Evolutionary conservation across 129 eudicot species (phyloP).

Genomic region (Chrysanthemum lavandulifolium): DNA sequence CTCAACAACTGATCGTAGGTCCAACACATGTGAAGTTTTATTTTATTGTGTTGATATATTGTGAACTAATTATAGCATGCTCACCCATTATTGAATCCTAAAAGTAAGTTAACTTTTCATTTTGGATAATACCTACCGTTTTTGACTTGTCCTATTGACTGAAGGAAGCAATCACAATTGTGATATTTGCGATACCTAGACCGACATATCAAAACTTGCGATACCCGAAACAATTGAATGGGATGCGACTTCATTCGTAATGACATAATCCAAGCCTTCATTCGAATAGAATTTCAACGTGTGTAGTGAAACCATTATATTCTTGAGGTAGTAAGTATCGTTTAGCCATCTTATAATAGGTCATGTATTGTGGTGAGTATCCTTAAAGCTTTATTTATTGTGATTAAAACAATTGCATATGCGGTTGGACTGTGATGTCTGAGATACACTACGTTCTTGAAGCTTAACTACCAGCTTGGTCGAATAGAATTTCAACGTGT

Average conservation of each 20-base stretch:
- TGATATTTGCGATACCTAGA: slow-evolving; percentile 88
- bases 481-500: slow-evolving; percentile 72
- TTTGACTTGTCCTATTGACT: slow-evolving; percentile 73
- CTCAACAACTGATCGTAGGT: too few species aligned
- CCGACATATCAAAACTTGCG: slow-evolving; percentile 81
- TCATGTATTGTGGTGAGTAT: background rate
- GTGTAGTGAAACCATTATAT: slow-evolving; percentile 85
- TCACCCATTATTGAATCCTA: too few species aligned
- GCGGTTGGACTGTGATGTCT: slow-evolving; percentile 67
- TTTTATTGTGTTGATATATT: background rate
- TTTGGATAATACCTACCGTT: too few species aligned
- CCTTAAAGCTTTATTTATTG: too few species aligned
- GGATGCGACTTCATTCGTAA: too few species aligned
- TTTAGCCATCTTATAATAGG: too few species aligned
- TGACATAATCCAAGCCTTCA: too few species aligned
- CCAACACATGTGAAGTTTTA: too few species aligned
- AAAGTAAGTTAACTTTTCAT: too few species aligned
- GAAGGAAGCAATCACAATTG: slow-evolving; percentile 85
- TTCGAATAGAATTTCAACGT: slow-evolving; percentile 55
- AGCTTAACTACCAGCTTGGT: slow-evolving; percentile 63
- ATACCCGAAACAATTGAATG: slow-evolving; percentile 59
- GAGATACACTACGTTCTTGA: background rate
- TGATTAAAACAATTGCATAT: slow-evolving; percentile 64
- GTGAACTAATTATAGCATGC: too few species aligned
- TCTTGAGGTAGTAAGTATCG: slow-evolving; percentile 75